Evolutionary conservation across 2,329 filamentous ascomycete genomes (phyloP), one percentile per base, ranked within the genome.

Genomic region (Trichoderma lentiforme): DNA sequence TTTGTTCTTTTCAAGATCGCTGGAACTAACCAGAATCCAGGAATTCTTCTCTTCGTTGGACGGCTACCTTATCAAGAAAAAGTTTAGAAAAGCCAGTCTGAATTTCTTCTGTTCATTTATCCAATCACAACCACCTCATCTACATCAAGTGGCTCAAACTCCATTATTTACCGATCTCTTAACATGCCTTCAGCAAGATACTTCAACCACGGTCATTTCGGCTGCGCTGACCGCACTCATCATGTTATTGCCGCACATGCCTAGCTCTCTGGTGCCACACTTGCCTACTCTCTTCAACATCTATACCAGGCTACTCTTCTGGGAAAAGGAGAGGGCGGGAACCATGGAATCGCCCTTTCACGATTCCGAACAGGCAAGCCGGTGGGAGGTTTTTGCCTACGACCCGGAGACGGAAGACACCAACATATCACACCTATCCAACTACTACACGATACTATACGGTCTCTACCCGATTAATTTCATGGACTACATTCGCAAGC

Each of bases 401-500:
- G 85, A 89, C 6, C 84, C 89, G n/a, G 89, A 91, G 39, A 83
- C 86, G 12, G 88, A 92, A 68, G 88, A 89, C 56, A 85, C 86
- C 6, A 83, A 86, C 3, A 88, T 93, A 3, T 89, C 90, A 6
- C 90, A 93, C 73, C 85, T 95, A 1, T 82, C 90, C 68, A 89
- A 91, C 75, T 95, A 93, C 80, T 96, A 94, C 76, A 95, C 92
- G 3, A 91, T 94, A 30, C 84, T 96, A 0, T 96, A 96, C 76
- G 93, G 93, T 0, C 83, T 96, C 5, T 96, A 95, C 74, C 93
- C 93, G 2, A 88, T 95, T 77, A 95, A 95, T 79, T 94, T 96
- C 76, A 92, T 94, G 88, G 92, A 91, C 80, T 96, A 95, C 78
- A 92, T 96, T 73, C 88, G 93, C 71, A 95, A 95, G 77, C 93